A percentile compares a stretch with the other conserved stretches of the same genome.
phyloP scores from a whole-genome alignment of 495 filamentous ascomycete species.

The Aspergillus avenaceus region DNA sequence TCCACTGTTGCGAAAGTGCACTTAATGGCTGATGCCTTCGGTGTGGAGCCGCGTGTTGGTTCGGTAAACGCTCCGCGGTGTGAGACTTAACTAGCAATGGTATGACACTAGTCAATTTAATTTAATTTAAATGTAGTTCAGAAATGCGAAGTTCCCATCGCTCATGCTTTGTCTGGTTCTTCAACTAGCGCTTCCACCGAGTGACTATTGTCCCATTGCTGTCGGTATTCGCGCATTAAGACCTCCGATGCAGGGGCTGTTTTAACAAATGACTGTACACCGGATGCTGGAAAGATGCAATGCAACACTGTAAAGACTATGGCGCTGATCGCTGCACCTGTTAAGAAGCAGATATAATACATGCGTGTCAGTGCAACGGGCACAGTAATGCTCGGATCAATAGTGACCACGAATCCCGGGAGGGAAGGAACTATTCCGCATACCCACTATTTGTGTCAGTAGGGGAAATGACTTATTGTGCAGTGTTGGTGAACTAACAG shows the following conservation, averaged over 20 bases:
- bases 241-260: slow-evolving; percentile 12
- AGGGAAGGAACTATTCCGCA: slow-evolving; percentile 21
- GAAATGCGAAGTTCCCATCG: not conserved
- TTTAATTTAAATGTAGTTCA: not conserved
- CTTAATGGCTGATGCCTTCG: too few species aligned
- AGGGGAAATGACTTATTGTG: not conserved
- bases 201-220: slow-evolving; percentile 9
- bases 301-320: slow-evolving; percentile 18
- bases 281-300: slow-evolving; percentile 10
- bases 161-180: not conserved
- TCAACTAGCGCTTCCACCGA: not conserved
- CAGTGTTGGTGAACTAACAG: slow-evolving; percentile 10
- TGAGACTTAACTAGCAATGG: too few species aligned
- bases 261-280: slow-evolving; percentile 13
- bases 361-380: slow-evolving; percentile 19
- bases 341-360: slow-evolving; percentile 26
- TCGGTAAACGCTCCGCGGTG: too few species aligned
- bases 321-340: slow-evolving; percentile 16
- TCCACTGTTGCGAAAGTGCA: too few species aligned
- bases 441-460: slow-evolving; percentile 14
- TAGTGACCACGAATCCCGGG: slow-evolving; percentile 22
- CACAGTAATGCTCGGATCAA: slow-evolving; percentile 15
- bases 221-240: slow-evolving; percentile 18
- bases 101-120: not conserved
- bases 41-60: too few species aligned